Conservation (phyloP, 2,329 filamentous ascomycete species). For the Ceratocystis variospora region DNA sequence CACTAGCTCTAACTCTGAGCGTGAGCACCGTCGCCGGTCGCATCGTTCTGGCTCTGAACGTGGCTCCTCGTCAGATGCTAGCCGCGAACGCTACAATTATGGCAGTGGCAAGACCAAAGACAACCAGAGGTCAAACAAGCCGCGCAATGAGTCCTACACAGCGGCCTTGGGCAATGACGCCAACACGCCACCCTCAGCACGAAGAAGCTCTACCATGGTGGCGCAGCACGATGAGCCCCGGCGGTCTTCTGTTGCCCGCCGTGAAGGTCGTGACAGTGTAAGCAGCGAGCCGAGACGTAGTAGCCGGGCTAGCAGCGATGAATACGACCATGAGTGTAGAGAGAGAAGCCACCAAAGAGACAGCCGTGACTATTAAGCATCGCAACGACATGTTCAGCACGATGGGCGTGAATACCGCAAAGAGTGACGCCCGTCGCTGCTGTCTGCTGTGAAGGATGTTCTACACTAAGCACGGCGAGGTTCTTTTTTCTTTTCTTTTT, state of each 20-base stretch:
- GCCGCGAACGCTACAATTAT: slow-evolving; percentile 25
- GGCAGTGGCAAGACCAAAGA: slow-evolving; percentile 9
- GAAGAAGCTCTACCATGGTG: slow-evolving; percentile 3
- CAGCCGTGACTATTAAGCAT: slow-evolving; percentile 1
- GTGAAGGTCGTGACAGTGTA: slow-evolving; percentile 27
- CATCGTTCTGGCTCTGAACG: slow-evolving; percentile 4
- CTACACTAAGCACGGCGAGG: slow-evolving; percentile 36
- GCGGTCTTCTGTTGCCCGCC: not conserved
- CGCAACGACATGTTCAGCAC: slow-evolving; percentile 28
- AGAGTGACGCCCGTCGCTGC: slow-evolving; percentile 40
- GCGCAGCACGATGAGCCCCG: slow-evolving; percentile 3
- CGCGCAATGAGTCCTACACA: slow-evolving; percentile 21
- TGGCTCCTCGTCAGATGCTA: slow-evolving; percentile 13
- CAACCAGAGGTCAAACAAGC: not conserved
- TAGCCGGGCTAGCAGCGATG: slow-evolving; percentile 5
- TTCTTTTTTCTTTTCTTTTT: not conserved
- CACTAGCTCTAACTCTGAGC: not conserved
- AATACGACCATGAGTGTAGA: not conserved
- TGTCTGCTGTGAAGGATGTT: slow-evolving; percentile 46
- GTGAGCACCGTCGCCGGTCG: slow-evolving; percentile 15
- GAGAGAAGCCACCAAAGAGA: not conserved
- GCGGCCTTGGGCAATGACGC: slow-evolving; percentile 12
- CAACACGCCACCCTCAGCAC: slow-evolving; percentile 16
- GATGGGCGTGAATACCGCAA: slow-evolving; percentile 22
- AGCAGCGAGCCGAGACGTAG: slow-evolving; percentile 27